Evolutionary conservation across 495 filamentous ascomycete species (phyloP).

Genomic region (Cercophora samala): DNA sequence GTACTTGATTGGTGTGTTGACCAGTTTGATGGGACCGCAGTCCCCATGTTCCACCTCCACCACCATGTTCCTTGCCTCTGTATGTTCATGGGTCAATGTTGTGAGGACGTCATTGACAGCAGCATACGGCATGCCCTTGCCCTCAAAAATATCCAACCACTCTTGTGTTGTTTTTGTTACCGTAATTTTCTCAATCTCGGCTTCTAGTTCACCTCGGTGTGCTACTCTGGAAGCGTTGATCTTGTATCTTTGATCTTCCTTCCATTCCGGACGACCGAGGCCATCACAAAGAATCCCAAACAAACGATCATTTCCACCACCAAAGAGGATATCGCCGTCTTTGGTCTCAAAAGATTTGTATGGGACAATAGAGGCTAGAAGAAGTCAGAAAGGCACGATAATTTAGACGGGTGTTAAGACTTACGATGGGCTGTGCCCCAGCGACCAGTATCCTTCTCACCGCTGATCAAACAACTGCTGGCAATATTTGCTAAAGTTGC

Average conservation of each 20-base stretch:
- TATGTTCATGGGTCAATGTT: constrained; percentile 82
- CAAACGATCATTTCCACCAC: constrained; percentile 88
- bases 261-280: constrained; percentile 76
- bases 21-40: constrained; percentile 81
- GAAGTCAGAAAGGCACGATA: constrained; percentile 20
- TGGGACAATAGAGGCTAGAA: constrained; percentile 84
- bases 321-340: constrained; percentile 88
- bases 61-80: constrained; percentile 82
- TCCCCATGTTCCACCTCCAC: constrained; percentile 75
- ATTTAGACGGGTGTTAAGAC: constrained; percentile 21
- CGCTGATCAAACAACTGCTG: constrained; percentile 85
- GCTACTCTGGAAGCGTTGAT: constrained; percentile 81
- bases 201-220: constrained; percentile 71
- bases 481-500: constrained; percentile 91
- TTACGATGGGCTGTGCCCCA: constrained; percentile 96
- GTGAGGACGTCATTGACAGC: constrained; percentile 88
- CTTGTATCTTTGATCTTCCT: constrained; percentile 65
- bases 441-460: constrained; percentile 78
- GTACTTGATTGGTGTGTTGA: constrained; percentile 96
- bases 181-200: constrained; percentile 70
- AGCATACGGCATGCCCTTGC: constrained; percentile 90
- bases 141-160: constrained; percentile 85
- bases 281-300: constrained; percentile 82
- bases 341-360: constrained; percentile 89
- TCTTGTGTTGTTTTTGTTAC: constrained; percentile 76